phyloP scores from a whole-genome alignment of 495 filamentous ascomycete genomes.

The Penicillium paxilli region DNA sequence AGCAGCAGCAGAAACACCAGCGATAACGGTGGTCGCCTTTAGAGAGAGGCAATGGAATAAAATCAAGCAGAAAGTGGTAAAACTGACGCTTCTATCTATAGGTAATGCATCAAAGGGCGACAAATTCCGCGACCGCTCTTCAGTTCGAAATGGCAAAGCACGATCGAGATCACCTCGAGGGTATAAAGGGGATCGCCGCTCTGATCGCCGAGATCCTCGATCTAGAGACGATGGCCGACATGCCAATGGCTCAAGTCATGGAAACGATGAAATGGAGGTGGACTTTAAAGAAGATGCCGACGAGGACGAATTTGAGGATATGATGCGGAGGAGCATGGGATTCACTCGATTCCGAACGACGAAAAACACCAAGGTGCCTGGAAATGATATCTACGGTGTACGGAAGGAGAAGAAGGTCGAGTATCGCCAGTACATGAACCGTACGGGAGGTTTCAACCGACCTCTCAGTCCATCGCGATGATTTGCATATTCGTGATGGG shows the following conservation, averaged over 20 bases:
- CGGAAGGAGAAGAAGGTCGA: conserved; percentile 93
- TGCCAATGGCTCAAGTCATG: conserved; percentile 22
- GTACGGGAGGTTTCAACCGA: conserved; percentile 92
- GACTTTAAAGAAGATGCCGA: conserved; percentile 52
- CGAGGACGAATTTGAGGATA: conserved; percentile 68
- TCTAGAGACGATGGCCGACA: conserved; percentile 21
- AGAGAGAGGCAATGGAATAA: not conserved
- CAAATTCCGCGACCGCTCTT: conserved; percentile 41
- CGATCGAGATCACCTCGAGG: conserved; percentile 34
- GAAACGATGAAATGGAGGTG: conserved; percentile 44
- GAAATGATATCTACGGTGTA: conserved; percentile 83
- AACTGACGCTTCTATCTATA: conserved; percentile 9
- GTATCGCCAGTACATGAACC: conserved; percentile 99
- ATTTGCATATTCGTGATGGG: conserved; percentile 1
- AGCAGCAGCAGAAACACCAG: not conserved
- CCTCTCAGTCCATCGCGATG: conserved; percentile 66
- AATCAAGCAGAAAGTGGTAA: not conserved
- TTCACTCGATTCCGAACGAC: conserved; percentile 84
- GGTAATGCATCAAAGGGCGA: conserved; percentile 35
- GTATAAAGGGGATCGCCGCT: conserved; percentile 30
- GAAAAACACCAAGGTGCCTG: conserved; percentile 85
- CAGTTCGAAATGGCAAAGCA: conserved; percentile 39
- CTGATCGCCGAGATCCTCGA: conserved; percentile 34
- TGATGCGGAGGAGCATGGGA: conserved; percentile 85
- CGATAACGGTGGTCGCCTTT: too few relatives aligned